Evolutionary conservation across 352 stramenopile genomes (phyloP), one percentile per base, ranked within the genome.

Genomic region (Globisporangium takayamanum): DNA sequence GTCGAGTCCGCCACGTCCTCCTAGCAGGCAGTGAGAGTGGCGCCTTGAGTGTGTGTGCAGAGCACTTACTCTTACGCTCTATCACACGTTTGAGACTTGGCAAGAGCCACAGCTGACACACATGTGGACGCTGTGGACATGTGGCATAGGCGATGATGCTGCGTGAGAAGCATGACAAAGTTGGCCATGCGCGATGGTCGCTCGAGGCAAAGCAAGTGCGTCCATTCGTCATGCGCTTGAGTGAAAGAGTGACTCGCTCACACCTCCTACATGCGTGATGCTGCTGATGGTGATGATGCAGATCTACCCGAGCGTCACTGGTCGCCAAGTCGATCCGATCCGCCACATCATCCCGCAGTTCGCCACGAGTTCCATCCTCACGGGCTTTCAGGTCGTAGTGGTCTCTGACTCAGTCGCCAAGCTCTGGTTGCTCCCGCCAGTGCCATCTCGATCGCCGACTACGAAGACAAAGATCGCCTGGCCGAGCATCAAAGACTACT

Each of bases 401-500:
- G 59, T 76, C 25, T 78, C 70, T 1, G 56, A 74, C 41, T 69
- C 71, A 44, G 62, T 56, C 5, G 75, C 51, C 53, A 66, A 66
- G 25, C 52, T 52, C 28, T 81, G 72, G 72, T 20, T 41, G 5
- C 20, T 80, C 18, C 56, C 58, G 39, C 36, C 48, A 28, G 30
- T 4, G 15, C 7, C 20, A 8, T 1, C 22, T 15, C 44, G n/a
- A 42, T n/a, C 45, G 15, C 14, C 26, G 28, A 42, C 16, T n/a
- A 2, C 47, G 22, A 25, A 11, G 3, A 10, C 30, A 45, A 58
- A 14, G 50, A 33, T 77, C 26, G 45, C 59, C 37, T 83, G 72
- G 72, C 72, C 74, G 22, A 75, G 67, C 10, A 58, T 83, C 52
- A 73, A 71, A 52, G 69, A 75, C 25, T 80, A 65, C 26, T 73